Evolutionary conservation across 2,329 filamentous ascomycete genomes (phyloP).

Genomic region (Didymella lethalis): DNA sequence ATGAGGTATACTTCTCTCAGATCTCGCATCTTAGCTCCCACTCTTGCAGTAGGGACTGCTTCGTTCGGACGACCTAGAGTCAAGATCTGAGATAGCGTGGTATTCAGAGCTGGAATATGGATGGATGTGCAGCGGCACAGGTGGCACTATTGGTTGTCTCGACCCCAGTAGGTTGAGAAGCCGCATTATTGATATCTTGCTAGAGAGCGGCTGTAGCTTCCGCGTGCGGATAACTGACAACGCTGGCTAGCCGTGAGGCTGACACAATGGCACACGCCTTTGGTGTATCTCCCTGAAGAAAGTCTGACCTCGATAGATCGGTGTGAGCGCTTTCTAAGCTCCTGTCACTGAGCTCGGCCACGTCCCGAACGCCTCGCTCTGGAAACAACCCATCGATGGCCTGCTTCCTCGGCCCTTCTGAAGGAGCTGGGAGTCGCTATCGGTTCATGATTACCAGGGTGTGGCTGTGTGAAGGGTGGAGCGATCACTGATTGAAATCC

Average conservation of each 20-base stretch:
- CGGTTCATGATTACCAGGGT: neutral
- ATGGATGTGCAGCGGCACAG: neutral
- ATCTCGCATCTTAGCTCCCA: neutral
- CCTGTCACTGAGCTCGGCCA: neutral
- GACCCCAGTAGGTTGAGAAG: constrained; percentile 2
- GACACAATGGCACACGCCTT: neutral
- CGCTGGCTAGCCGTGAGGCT: neutral
- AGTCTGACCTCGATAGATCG: neutral
- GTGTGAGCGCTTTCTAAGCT: neutral
- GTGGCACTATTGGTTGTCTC: neutral
- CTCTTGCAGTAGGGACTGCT: constrained; percentile 1
- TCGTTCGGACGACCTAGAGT: neutral
- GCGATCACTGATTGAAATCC: neutral
- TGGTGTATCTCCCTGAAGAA: neutral
- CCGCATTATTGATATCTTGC: neutral
- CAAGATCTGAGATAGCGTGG: neutral
- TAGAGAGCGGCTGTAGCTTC: neutral
- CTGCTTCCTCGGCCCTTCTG: neutral
- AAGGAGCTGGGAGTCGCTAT: neutral
- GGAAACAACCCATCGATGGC: neutral
- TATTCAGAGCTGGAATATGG: neutral
- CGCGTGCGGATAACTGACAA: neutral
- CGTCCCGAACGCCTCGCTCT: neutral
- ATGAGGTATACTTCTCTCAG: neutral
- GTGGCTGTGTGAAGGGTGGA: neutral